phyloP scores from a whole-genome alignment of 371 early-diverging fungal species.

The Mortierella sp. region DNA sequence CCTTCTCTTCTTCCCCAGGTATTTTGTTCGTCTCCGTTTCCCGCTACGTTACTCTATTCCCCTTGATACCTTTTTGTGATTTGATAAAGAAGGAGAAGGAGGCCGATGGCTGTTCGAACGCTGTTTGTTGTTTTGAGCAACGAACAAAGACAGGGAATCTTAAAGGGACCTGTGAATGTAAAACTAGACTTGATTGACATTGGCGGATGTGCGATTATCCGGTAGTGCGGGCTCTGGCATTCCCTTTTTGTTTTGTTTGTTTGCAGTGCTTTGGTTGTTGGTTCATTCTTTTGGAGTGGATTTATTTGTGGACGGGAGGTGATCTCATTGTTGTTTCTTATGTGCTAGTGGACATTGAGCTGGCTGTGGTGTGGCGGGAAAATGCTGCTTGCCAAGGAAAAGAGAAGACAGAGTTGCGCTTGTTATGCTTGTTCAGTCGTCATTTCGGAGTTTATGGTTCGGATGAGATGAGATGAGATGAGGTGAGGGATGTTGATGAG shows the following conservation, averaged over 20 bases:
- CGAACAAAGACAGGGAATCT: too few relatives aligned
- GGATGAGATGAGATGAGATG: too few relatives aligned
- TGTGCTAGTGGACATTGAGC: background rate
- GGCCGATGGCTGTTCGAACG: too few relatives aligned
- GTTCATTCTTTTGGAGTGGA: background rate
- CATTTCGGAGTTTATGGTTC: too few relatives aligned
- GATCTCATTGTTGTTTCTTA: background rate
- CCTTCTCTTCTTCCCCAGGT: background rate
- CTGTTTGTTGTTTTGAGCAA: background rate
- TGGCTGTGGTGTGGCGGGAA: conserved; percentile 4
- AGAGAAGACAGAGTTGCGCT: background rate
- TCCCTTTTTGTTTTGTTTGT: background rate
- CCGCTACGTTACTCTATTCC: background rate
- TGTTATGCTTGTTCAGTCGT: too few relatives aligned
- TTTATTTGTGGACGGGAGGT: background rate
- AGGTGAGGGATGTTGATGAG: too few relatives aligned
- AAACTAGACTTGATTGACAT: background rate
- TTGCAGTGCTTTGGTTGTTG: too few relatives aligned
- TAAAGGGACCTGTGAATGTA: too few relatives aligned
- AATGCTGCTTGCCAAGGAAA: background rate
- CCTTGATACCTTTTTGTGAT: too few relatives aligned
- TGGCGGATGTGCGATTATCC: conserved; percentile 9
- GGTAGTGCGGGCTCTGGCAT: background rate
- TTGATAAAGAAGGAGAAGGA: too few relatives aligned
- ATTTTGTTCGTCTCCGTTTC: background rate